Conservation (phyloP, 2,329 filamentous ascomycete species). For the Orbilia quercus region DNA sequence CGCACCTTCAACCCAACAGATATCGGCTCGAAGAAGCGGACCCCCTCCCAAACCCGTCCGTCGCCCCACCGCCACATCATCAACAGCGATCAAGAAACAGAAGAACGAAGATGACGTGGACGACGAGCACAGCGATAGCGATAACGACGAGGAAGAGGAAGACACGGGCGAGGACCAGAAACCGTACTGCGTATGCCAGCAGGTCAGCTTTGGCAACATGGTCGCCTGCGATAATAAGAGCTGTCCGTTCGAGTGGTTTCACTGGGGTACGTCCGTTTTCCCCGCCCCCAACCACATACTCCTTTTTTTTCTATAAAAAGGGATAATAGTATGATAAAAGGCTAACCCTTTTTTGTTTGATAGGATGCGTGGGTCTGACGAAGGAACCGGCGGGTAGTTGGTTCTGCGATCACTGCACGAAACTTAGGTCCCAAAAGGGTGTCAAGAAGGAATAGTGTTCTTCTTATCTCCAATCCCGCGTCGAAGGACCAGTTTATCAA, state of each 20-base stretch:
- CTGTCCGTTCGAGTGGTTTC: slow-evolving; percentile 87
- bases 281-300: not conserved
- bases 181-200: slow-evolving; percentile 83
- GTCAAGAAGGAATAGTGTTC: slow-evolving; percentile 55
- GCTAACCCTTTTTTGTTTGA: slow-evolving; percentile 10
- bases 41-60: slow-evolving; percentile 46
- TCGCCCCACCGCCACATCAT: slow-evolving; percentile 26
- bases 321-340: not conserved
- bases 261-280: slow-evolving; percentile 62
- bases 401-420: slow-evolving; percentile 57
- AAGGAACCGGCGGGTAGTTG: slow-evolving; percentile 54
- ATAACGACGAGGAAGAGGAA: slow-evolving; percentile 70
- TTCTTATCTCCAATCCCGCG: slow-evolving; percentile 40
- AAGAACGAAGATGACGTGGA: slow-evolving; percentile 53
- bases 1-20: slow-evolving; percentile 25
- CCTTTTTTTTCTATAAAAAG: not conserved
- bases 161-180: slow-evolving; percentile 80
- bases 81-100: slow-evolving; percentile 26
- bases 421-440: slow-evolving; percentile 45
- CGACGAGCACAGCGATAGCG: slow-evolving; percentile 54
- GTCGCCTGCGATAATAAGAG: slow-evolving; percentile 86
- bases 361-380: slow-evolving; percentile 51
- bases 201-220: slow-evolving; percentile 87
- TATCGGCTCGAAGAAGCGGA: slow-evolving; percentile 35
- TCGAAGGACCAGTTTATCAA: slow-evolving; percentile 44